Conservation (phyloP, 176 grass and related monocot genomes). For the Coix lacrymajobi region DNA sequence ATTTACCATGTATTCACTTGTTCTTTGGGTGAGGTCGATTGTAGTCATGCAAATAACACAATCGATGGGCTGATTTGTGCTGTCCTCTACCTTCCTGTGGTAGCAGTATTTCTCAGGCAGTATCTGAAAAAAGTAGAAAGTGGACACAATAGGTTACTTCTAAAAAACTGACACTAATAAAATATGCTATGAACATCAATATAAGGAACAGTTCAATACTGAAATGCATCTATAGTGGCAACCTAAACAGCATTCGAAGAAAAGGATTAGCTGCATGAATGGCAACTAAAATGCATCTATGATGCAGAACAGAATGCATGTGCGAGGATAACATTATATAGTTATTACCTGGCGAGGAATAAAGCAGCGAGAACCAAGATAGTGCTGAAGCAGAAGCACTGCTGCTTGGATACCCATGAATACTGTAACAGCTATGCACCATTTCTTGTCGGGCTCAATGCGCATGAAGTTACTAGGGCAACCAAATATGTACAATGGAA, state of each 20-base stretch:
- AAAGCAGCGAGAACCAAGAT: slow-evolving; percentile 93
- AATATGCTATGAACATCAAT: neutral
- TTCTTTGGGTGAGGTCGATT: slow-evolving; percentile 68
- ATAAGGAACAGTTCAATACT: neutral
- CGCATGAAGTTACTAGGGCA: slow-evolving; percentile 97
- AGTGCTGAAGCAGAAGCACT: slow-evolving; percentile 88
- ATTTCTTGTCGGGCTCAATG: slow-evolving; percentile 65
- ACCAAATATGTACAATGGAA: slow-evolving; percentile 91
- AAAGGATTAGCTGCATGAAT: neutral
- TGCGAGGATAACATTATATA: neutral
- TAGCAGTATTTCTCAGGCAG: slow-evolving; percentile 97
- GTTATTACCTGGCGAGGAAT: slow-evolving; percentile 88
- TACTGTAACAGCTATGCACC: slow-evolving; percentile 73
- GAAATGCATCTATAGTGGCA: neutral
- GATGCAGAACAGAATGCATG: neutral
- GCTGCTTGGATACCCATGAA: slow-evolving; percentile 72
- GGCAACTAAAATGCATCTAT: neutral
- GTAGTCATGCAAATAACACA: slow-evolving; percentile 98
- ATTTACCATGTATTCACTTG: slow-evolving; percentile 96
- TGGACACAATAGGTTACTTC: neutral
- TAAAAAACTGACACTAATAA: neutral
- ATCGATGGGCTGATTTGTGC: slow-evolving; percentile 52
- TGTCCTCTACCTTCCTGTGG: slow-evolving; percentile 70
- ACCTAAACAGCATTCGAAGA: neutral
- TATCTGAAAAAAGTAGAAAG: slow-evolving; percentile 45